Conservation (phyloP, 23 red algal species). For the Gracilariopsis chorda region DNA sequence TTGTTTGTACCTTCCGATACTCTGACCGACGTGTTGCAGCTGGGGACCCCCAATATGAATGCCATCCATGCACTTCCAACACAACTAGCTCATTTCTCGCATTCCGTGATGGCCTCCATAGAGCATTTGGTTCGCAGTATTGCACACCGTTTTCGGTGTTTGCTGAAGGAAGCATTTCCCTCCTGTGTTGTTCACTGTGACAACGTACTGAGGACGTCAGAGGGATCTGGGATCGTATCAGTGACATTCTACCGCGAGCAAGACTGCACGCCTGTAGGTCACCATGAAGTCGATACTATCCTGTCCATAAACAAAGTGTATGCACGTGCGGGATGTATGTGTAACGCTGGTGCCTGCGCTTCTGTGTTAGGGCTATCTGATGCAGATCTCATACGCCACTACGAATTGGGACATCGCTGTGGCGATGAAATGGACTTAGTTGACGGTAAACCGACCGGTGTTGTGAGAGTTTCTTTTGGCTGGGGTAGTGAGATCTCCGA, state of each 20-base stretch:
- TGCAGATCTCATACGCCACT: slow-evolving; percentile 1
- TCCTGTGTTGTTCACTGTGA: slow-evolving; percentile 8
- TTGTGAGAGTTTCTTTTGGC: slow-evolving; percentile 42
- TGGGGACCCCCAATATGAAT: slow-evolving; percentile 36
- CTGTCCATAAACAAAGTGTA: slow-evolving; percentile 8
- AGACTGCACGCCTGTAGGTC: not conserved
- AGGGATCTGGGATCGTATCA: not conserved
- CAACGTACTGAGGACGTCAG: not conserved
- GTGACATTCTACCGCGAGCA: slow-evolving; percentile 21
- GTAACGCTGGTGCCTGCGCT: slow-evolving; percentile 34
- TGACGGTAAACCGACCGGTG: slow-evolving; percentile 40
- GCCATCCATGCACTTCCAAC: not conserved
- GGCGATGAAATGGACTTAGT: slow-evolving; percentile 47
- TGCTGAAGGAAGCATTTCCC: slow-evolving; percentile 6
- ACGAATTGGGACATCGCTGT: not conserved
- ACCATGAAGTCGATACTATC: slow-evolving; percentile 29
- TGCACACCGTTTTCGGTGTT: not conserved
- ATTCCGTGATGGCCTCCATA: not conserved
- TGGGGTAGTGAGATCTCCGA: slow-evolving; percentile 26
- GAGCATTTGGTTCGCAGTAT: not conserved
- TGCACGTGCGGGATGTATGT: slow-evolving; percentile 47
- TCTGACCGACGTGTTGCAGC: slow-evolving; percentile 3
- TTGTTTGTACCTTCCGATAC: not conserved
- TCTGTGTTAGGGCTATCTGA: slow-evolving; percentile 29
- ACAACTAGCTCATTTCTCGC: not conserved